Evolutionary conservation across 805 yeast genomes (phyloP).

Genomic region (Barnettozyma botsteinii): DNA sequence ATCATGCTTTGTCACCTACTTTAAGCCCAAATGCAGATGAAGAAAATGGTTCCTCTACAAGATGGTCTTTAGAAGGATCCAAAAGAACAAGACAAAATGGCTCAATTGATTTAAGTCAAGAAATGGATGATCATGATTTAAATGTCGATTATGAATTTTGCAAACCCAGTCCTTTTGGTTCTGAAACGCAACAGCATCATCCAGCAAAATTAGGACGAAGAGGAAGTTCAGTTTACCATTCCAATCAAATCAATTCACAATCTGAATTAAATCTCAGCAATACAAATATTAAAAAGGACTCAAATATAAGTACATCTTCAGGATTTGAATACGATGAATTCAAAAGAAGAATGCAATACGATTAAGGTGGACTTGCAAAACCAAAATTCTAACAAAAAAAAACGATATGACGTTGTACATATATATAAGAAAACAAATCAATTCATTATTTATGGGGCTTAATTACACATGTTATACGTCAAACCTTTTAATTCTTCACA

Average conservation of each 20-base stretch:
- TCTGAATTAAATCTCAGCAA: background rate
- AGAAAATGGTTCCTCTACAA: constrained; percentile 1
- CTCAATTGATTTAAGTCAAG: constrained; percentile 8
- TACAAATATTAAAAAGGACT: background rate
- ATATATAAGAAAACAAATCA: background rate
- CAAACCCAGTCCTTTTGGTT: background rate
- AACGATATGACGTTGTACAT: too few species aligned
- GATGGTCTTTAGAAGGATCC: constrained; percentile 11
- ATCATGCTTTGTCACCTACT: background rate
- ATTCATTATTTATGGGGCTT: too few species aligned
- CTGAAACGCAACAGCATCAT: background rate
- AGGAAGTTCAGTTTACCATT: constrained; percentile 7
- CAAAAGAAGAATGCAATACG: constrained; percentile 22
- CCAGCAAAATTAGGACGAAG: background rate
- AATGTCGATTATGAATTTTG: constrained; percentile 3
- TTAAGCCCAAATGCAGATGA: constrained; percentile 2
- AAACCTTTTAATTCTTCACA: too few species aligned
- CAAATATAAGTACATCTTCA: background rate
- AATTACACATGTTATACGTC: too few species aligned
- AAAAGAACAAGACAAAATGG: constrained; percentile 12
- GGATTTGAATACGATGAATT: constrained; percentile 22
- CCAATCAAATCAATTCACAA: constrained; percentile 5
- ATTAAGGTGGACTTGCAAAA: constrained; percentile 4
- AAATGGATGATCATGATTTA: constrained; percentile 4
- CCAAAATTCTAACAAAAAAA: too few species aligned